Evolutionary conservation across 352 stramenopile genomes (phyloP).

Genomic region (Thraustotheca clavata): DNA sequence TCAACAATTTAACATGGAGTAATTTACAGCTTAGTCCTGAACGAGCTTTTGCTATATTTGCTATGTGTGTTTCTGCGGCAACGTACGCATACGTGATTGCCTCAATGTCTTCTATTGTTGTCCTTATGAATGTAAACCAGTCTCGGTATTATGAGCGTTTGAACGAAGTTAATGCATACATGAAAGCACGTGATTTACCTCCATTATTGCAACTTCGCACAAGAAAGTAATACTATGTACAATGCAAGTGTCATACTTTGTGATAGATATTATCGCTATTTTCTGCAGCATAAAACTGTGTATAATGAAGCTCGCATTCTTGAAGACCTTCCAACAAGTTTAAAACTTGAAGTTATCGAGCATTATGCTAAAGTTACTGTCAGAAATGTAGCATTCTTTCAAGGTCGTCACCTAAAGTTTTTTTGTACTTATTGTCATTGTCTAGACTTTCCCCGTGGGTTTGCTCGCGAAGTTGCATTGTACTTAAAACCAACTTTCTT

Average conservation of each 20-base stretch:
- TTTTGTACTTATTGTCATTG: background rate
- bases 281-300: background rate
- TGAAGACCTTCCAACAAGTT: background rate
- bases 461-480: background rate
- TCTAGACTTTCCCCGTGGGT: background rate
- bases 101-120: constrained; percentile 42
- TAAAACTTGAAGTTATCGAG: background rate
- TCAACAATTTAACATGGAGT: background rate
- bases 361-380: constrained; percentile 2
- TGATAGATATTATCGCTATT: background rate
- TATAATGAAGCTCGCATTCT: constrained; percentile 10
- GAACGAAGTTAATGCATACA: constrained; percentile 45
- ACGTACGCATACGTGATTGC: constrained; percentile 69
- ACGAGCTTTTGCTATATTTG: constrained; percentile 40
- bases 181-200: constrained; percentile 38
- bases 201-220: constrained; percentile 29
- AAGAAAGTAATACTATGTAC: constrained; percentile 18
- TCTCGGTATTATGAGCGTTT: constrained; percentile 44
- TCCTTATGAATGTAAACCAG: constrained; percentile 37
- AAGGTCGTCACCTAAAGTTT: background rate
- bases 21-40: background rate
- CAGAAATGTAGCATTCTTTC: constrained; percentile 2
- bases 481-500: background rate
- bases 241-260: background rate
- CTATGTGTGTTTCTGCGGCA: constrained; percentile 58